These are phyloP conservation scores for Cucumis hystrix DNA, from an alignment of 306 rosid genomes.

Conservation along the genomic window DNA sequence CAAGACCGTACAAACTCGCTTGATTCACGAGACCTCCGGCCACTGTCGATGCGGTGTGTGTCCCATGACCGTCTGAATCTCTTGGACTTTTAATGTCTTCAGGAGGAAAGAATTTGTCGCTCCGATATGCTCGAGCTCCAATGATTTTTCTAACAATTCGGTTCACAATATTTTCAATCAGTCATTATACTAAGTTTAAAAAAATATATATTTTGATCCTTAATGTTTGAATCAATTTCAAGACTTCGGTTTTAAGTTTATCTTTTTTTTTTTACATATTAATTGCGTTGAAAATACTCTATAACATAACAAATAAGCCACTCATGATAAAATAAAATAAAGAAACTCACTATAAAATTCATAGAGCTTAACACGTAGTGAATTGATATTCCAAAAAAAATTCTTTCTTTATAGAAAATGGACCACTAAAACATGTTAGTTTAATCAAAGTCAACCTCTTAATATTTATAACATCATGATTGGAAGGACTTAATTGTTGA, in stretches of 20 bases:
- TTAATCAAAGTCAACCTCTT: no score
- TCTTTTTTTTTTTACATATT: no score
- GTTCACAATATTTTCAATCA: not conserved
- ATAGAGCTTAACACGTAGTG: not conserved
- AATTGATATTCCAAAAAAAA: no score
- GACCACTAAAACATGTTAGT: not conserved
- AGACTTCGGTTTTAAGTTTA: no score
- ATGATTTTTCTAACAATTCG: conserved; percentile 23
- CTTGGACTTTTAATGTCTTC: conserved; percentile 16
- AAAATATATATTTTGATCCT: no score
- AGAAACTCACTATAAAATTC: not conserved
- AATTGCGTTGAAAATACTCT: not conserved
- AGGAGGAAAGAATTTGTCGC: not conserved
- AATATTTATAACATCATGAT: not conserved
- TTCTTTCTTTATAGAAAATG: not conserved
- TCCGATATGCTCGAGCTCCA: conserved; percentile 27
- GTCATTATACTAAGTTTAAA: not conserved
- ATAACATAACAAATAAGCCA: not conserved
- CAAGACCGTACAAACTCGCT: conserved; percentile 21
- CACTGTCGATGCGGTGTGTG: conserved; percentile 33
- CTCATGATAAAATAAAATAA: not conserved
- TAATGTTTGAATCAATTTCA: not conserved
- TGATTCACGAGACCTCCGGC: conserved; percentile 23
- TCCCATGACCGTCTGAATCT: conserved; percentile 29
- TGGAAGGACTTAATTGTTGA: not conserved